Evolutionary conservation across 2,329 filamentous ascomycete genomes (phyloP).

Genomic region (Neopestalotiopsis clavispora): DNA sequence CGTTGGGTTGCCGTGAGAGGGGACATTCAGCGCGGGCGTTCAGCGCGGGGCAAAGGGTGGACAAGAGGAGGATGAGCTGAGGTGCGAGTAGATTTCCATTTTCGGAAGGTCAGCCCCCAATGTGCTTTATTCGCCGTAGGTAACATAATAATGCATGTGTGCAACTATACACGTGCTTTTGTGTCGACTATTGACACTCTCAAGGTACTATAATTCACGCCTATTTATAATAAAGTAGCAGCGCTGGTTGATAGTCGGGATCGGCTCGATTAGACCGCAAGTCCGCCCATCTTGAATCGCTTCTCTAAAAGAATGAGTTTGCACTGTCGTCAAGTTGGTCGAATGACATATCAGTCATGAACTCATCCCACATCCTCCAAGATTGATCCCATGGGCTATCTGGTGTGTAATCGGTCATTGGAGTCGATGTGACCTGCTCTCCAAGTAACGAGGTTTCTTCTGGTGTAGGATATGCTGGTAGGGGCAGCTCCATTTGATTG

Average conservation of each 20-base stretch:
- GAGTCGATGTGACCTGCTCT: not conserved
- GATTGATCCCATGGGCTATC: slow-evolving; percentile 1
- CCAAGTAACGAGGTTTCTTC: not conserved
- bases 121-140: not conserved
- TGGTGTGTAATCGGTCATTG: not conserved
- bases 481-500: not conserved
- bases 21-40: too few species aligned
- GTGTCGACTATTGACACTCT: not conserved
- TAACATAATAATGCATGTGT: not conserved
- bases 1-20: too few species aligned
- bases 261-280: not conserved
- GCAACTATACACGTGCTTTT: slow-evolving; percentile 3
- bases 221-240: not conserved
- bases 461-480: not conserved
- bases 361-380: slow-evolving; percentile 6
- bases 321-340: not conserved
- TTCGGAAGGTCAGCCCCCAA: slow-evolving; percentile 7
- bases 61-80: not conserved
- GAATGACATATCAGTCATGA: slow-evolving; percentile 7
- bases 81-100: slow-evolving; percentile 5
- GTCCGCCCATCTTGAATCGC: not conserved
- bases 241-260: not conserved
- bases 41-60: not conserved
- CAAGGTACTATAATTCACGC: not conserved
- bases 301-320: not conserved